phyloP scores from a whole-genome alignment of 2,329 filamentous ascomycete genomes.

The Trichoderma afroharzianum region DNA sequence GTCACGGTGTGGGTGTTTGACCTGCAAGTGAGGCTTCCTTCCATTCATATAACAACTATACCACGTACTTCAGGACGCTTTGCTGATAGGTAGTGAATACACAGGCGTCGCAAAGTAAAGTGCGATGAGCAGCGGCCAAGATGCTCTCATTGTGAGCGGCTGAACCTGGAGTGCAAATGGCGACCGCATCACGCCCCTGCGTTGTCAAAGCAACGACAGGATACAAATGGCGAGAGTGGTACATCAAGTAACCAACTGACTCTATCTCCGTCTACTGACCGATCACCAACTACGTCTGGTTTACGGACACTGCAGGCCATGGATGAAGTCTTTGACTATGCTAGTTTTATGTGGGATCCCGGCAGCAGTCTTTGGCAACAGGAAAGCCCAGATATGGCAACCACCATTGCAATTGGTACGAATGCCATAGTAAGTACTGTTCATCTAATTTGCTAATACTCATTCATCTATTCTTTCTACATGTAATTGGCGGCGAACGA shows the following conservation, averaged over 20 bases:
- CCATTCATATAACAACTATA: background rate
- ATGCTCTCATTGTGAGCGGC: slow-evolving; percentile 49
- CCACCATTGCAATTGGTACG: background rate
- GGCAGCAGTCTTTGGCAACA: slow-evolving; percentile 29
- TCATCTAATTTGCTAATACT: too few species aligned
- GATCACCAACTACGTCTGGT: slow-evolving; percentile 26
- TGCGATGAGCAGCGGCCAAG: slow-evolving; percentile 46
- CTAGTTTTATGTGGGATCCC: slow-evolving; percentile 47
- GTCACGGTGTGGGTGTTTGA: slow-evolving; percentile 11
- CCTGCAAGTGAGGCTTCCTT: slow-evolving; percentile 13
- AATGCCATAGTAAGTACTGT: slow-evolving; percentile 21
- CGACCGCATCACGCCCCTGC: slow-evolving; percentile 24
- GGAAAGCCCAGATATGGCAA: background rate
- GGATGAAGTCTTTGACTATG: slow-evolving; percentile 45
- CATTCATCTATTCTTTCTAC: background rate
- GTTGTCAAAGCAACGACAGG: slow-evolving; percentile 21
- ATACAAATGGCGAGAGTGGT: slow-evolving; percentile 21
- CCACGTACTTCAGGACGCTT: fast-evolving
- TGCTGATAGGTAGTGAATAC: background rate
- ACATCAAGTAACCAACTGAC: slow-evolving; percentile 21
- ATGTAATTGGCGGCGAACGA: background rate
- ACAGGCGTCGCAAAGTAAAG: slow-evolving; percentile 18
- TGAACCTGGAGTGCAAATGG: slow-evolving; percentile 52
- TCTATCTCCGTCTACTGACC: slow-evolving; percentile 28
- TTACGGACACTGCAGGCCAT: slow-evolving; percentile 32